Conservation (phyloP, 2,329 filamentous ascomycete species). For the Orbilia quercus region DNA sequence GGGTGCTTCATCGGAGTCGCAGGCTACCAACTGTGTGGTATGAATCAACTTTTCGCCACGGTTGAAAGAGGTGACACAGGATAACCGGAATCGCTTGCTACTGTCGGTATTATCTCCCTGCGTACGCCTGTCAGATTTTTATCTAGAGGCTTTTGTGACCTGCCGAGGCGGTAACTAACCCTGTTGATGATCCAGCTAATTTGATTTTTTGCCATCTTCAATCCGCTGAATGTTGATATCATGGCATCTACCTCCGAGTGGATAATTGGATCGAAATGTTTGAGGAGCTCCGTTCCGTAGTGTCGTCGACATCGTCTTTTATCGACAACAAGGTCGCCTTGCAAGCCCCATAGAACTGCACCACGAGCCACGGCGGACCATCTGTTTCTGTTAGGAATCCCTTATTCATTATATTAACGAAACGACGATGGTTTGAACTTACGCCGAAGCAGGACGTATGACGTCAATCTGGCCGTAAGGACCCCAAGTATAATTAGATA, state of each 20-base stretch:
- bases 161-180: conserved; percentile 9
- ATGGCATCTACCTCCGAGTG: conserved; percentile 53
- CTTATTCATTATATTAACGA: not conserved
- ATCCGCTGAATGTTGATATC: conserved; percentile 55
- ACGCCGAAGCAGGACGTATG: conserved; percentile 45
- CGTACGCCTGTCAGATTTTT: not conserved
- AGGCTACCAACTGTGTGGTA: conserved; percentile 51
- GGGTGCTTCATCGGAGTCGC: conserved; percentile 47
- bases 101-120: conserved; percentile 52
- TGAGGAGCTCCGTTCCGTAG: conserved; percentile 53
- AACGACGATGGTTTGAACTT: conserved; percentile 2
- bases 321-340: conserved; percentile 51
- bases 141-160: no score
- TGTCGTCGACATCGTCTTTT: conserved; percentile 52
- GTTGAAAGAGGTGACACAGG: conserved; percentile 54
- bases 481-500: conserved; percentile 36
- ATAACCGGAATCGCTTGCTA: conserved; percentile 50
- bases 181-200: conserved; percentile 55
- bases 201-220: conserved; percentile 55
- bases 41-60: conserved; percentile 54
- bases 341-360: conserved; percentile 51
- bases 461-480: conserved; percentile 35
- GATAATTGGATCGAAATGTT: conserved; percentile 52
- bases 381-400: conserved; percentile 1
- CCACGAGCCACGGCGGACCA: conserved; percentile 52